phyloP scores from a whole-genome alignment of 2,329 filamentous ascomycete genomes.

The Ophiostoma sp. region DNA sequence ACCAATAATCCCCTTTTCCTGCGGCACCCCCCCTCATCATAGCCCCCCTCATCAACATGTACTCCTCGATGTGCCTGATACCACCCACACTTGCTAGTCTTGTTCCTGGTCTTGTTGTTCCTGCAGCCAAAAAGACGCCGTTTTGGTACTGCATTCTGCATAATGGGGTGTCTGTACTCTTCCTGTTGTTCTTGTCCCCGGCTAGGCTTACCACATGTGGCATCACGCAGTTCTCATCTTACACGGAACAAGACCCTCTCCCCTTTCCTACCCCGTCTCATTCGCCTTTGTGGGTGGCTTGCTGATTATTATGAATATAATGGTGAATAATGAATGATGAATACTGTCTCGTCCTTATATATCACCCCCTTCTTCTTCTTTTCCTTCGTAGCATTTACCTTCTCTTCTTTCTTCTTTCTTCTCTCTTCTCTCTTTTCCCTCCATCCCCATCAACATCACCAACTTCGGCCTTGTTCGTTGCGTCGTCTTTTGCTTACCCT shows the following conservation, averaged over 20 bases:
- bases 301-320: too few relatives aligned
- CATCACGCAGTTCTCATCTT: slow-evolving; percentile 19
- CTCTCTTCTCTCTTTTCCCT: neutral
- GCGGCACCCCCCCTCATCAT: neutral
- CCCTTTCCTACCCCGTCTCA: neutral
- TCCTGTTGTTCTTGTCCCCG: neutral
- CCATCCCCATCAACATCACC: slow-evolving; percentile 8
- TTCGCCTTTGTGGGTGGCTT: neutral
- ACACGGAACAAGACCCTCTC: slow-evolving; percentile 4
- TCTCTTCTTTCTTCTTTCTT: slow-evolving; percentile 15
- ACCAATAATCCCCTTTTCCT: neutral
- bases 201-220: slow-evolving; percentile 15
- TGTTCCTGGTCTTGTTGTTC: slow-evolving; percentile 19
- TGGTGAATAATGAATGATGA: neutral
- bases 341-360: neutral
- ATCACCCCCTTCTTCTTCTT: neutral
- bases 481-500: slow-evolving; percentile 26
- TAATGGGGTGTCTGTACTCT: slow-evolving; percentile 8
- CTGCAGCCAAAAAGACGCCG: neutral
- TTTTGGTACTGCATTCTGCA: slow-evolving; percentile 11
- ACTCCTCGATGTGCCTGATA: slow-evolving; percentile 17
- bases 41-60: neutral
- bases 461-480: slow-evolving; percentile 8
- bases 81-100: slow-evolving; percentile 18
- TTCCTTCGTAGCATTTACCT: neutral